Conservation (phyloP, 2,329 filamentous ascomycete species). For the Alternaria consortialis region DNA sequence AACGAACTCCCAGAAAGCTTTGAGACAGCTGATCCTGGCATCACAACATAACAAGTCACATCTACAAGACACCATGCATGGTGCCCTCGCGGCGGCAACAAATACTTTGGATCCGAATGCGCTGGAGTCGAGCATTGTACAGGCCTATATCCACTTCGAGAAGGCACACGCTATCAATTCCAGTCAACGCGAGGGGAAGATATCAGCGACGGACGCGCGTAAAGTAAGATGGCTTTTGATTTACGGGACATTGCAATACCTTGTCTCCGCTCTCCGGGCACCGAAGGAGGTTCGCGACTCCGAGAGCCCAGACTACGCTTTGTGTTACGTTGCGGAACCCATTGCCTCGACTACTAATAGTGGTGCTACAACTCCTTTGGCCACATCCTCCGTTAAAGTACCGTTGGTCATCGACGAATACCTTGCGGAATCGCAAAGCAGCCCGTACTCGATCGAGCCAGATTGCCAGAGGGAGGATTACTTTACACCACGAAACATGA, state of each 20-base stretch:
- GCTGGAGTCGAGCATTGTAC: constrained; percentile 64
- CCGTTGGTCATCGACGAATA: constrained; percentile 29
- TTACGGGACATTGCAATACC: constrained; percentile 76
- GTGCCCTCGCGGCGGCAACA: constrained; percentile 62
- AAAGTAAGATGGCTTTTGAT: constrained; percentile 82
- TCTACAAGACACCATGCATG: constrained; percentile 60
- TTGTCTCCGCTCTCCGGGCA: constrained; percentile 69
- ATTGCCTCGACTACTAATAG: constrained; percentile 50
- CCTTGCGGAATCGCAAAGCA: constrained; percentile 18
- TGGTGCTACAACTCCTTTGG: constrained; percentile 24
- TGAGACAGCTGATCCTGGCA: constrained; percentile 49
- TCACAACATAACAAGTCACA: constrained; percentile 56
- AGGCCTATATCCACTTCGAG: constrained; percentile 76
- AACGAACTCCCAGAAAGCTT: constrained; percentile 44
- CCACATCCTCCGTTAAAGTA: constrained; percentile 15
- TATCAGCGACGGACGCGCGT: constrained; percentile 71
- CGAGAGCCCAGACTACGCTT: constrained; percentile 66
- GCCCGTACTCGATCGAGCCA: constrained; percentile 49
- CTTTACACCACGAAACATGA: constrained; percentile 34
- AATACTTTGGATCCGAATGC: constrained; percentile 53
- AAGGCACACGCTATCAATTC: constrained; percentile 62
- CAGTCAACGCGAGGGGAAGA: constrained; percentile 64
- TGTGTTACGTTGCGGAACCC: constrained; percentile 58
- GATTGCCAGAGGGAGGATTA: constrained; percentile 58
- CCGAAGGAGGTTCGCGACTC: constrained; percentile 69